A percentile compares a stretch with the other conserved stretches of the same genome.
phyloP scores from a whole-genome alignment of 2,329 filamentous ascomycete species.

The Fusarium pininemorale region DNA sequence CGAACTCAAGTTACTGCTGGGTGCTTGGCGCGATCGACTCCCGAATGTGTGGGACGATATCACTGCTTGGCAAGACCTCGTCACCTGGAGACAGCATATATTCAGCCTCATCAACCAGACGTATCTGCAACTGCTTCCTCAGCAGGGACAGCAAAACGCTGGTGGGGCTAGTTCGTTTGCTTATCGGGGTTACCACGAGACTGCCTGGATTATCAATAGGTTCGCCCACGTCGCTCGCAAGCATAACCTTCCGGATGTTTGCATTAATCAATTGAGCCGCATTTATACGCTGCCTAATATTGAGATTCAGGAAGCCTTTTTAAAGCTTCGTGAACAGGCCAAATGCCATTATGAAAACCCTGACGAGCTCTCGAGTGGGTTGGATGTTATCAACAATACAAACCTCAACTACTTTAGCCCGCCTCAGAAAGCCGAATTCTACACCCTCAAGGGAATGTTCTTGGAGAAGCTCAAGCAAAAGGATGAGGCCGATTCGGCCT shows the following conservation, averaged over 20 bases:
- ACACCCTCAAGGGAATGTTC: conserved; percentile 99
- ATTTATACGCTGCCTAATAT: conserved; percentile 99
- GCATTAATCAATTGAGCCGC: conserved; percentile 93
- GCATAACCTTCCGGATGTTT: conserved; percentile 95
- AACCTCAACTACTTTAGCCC: conserved; percentile 98
- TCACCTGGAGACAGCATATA: conserved; percentile 99
- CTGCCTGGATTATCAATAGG: conserved; percentile 99
- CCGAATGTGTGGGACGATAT: conserved; percentile 99
- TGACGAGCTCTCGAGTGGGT: conserved; percentile 86
- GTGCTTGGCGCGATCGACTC: conserved; percentile 93
- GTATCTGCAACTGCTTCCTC: conserved; percentile 85
- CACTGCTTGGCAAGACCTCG: conserved; percentile 97
- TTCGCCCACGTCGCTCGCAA: conserved; percentile 98
- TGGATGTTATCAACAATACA: conserved; percentile 99
- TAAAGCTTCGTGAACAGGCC: conserved; percentile 97
- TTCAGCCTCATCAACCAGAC: conserved; percentile 97
- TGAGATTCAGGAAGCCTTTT: conserved; percentile 98
- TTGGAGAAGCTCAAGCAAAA: conserved; percentile 91
- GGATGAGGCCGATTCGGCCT: conserved; percentile 91
- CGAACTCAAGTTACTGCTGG: conserved; percentile 91
- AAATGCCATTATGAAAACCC: conserved; percentile 99
- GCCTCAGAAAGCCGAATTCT: conserved; percentile 98
- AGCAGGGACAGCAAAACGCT: conserved; percentile 76
- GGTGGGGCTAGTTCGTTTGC: conserved; percentile 89
- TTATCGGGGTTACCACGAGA: conserved; percentile 97